Percentiles rank a stretch among this genome's conserved stretches.
Evolutionary conservation across 768 basidiomycete genomes (phyloP).

Genomic region (Leucocoprinus leucothites): DNA sequence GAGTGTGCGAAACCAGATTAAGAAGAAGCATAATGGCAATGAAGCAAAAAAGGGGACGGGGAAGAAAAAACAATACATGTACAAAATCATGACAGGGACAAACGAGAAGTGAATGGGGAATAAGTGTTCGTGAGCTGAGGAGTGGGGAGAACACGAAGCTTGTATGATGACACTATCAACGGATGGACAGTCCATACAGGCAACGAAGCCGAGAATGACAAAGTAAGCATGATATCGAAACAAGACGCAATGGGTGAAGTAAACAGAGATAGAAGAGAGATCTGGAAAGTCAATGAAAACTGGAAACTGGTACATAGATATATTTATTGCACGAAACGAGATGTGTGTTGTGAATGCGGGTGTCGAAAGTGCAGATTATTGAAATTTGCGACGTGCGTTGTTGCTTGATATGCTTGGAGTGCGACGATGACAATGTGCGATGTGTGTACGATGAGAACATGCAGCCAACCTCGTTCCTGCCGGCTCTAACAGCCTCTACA

Average conservation of each 20-base stretch:
- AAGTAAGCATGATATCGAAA: constrained; percentile 9
- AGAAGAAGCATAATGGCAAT: constrained; percentile 4
- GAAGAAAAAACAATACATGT: constrained; percentile 10
- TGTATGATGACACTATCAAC: constrained; percentile 3
- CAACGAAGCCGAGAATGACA: neutral
- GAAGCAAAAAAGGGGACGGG: no score
- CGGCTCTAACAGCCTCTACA: constrained; percentile 47
- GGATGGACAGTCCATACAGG: constrained; percentile 5
- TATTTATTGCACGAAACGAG: constrained; percentile 14
- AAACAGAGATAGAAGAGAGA: constrained; percentile 17
- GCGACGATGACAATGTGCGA: constrained; percentile 15
- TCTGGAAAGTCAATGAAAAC: constrained; percentile 9
- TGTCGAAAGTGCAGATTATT: constrained; percentile 12
- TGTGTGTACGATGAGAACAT: no score
- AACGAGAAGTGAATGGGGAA: constrained; percentile 2
- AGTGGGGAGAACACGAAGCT: constrained; percentile 12
- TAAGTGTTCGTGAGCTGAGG: constrained; percentile 2
- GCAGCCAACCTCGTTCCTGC: constrained; percentile 25
- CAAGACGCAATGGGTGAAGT: constrained; percentile 7
- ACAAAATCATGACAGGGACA: constrained; percentile 14
- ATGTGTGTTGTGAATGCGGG: constrained; percentile 13
- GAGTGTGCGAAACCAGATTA: constrained; percentile 7
- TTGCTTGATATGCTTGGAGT: constrained; percentile 20
- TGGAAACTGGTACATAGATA: constrained; percentile 19
- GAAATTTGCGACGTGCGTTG: constrained; percentile 16